phyloP scores from a whole-genome alignment of 352 stramenopile genomes.

The Elongisporangium prolatum region DNA sequence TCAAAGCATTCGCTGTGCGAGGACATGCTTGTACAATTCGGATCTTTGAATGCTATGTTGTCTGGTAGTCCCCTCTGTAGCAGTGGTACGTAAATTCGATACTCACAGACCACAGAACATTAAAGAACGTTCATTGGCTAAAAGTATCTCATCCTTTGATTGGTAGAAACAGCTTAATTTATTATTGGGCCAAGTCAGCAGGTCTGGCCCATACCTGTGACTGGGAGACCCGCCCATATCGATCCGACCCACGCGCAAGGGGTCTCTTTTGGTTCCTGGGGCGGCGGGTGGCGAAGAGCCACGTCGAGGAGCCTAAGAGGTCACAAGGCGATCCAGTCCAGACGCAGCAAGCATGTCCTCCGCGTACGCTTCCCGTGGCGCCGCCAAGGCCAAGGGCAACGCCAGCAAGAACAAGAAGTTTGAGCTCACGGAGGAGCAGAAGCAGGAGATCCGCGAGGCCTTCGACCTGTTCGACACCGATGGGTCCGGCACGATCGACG shows the following conservation, averaged over 20 bases:
- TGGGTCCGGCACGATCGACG: conserved; percentile 92
- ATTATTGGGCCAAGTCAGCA: not conserved
- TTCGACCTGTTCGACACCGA: conserved; percentile 99
- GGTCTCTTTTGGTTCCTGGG: not conserved
- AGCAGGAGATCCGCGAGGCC: conserved; percentile 93
- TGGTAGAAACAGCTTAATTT: not conserved
- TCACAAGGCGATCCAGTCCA: not conserved
- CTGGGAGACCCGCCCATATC: not conserved
- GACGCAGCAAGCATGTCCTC: conserved; percentile 41
- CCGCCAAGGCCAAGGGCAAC: conserved; percentile 61
- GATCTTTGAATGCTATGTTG: not conserved
- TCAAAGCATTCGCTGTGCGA: not conserved
- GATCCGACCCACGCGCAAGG: not conserved
- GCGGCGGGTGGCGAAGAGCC: not conserved
- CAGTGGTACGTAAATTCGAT: no score
- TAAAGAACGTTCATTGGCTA: not conserved
- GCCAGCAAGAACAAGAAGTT: conserved; percentile 82
- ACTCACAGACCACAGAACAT: no score
- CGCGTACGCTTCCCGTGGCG: conserved; percentile 52
- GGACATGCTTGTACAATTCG: not conserved
- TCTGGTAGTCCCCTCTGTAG: not conserved
- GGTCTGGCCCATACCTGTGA: not conserved
- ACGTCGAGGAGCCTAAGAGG: not conserved
- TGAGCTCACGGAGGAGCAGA: conserved; percentile 92
- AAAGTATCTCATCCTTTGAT: not conserved